Percentiles rank a stretch among this genome's conserved stretches.
Conservation (phyloP, 1,139 yeast species). For the Saccharomycopsis crataegensis region DNA sequence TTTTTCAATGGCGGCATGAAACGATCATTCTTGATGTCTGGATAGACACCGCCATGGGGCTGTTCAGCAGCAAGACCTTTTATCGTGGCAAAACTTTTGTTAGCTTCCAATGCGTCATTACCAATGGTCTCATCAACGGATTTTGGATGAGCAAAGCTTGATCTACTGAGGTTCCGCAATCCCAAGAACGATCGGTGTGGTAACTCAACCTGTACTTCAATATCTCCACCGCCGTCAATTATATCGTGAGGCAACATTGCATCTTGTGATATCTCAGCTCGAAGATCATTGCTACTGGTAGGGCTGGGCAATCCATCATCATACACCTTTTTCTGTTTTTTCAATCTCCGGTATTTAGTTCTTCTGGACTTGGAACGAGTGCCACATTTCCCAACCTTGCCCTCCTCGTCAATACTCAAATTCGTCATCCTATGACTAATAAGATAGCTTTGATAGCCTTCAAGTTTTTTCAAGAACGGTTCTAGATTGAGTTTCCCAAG, state of each 20-base stretch:
- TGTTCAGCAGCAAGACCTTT: slow-evolving; percentile 1
- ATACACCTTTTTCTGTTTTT: too few relatives aligned
- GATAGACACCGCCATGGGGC: not conserved
- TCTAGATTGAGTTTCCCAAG: slow-evolving; percentile 3
- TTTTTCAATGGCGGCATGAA: slow-evolving; percentile 1
- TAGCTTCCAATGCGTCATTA: not conserved
- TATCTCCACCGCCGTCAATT: slow-evolving; percentile 9
- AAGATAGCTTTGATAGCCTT: slow-evolving; percentile 1
- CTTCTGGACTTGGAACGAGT: too few relatives aligned
- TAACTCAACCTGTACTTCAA: not conserved
- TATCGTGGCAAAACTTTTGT: not conserved
- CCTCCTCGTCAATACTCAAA: slow-evolving; percentile 11
- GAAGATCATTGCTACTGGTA: too few relatives aligned
- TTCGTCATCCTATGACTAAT: slow-evolving; percentile 6
- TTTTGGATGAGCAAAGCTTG: not conserved
- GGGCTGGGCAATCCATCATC: too few relatives aligned
- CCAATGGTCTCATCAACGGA: not conserved
- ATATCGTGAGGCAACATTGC: too few relatives aligned
- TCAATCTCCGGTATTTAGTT: too few relatives aligned
- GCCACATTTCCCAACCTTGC: slow-evolving; percentile 1
- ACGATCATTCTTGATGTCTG: not conserved
- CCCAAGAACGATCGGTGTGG: not conserved
- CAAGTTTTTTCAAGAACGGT: slow-evolving; percentile 18
- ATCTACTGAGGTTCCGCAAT: not conserved
- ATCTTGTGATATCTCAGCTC: too few relatives aligned